Conservation (phyloP, 345 rosid species). For the Citrus mangshanensis region DNA sequence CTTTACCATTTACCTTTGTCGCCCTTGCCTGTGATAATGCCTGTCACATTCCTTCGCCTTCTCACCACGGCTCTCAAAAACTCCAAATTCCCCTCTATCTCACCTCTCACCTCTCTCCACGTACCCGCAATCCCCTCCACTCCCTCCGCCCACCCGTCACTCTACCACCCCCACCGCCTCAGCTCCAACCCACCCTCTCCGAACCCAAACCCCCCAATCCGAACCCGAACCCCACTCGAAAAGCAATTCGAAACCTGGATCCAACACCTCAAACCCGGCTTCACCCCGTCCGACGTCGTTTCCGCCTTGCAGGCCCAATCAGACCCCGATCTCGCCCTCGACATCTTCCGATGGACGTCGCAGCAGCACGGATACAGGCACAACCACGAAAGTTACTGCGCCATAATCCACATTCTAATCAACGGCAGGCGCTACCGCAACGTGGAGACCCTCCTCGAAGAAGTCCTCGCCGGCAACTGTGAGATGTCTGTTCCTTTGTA, state of each 20-base stretch:
- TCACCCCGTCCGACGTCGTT: conserved; percentile 65
- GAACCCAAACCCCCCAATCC: conserved; percentile 22
- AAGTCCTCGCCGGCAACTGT: conserved; percentile 87
- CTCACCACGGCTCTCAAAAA: conserved; percentile 11
- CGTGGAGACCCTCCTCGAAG: conserved; percentile 69
- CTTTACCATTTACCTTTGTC: not conserved
- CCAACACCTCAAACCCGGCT: conserved; percentile 75
- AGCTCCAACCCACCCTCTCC: conserved; percentile 29
- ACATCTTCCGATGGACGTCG: conserved; percentile 93
- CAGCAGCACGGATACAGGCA: conserved; percentile 71
- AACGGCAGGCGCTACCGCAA: conserved; percentile 63
- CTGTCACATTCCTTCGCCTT: conserved; percentile 31
- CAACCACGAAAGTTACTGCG: conserved; percentile 57
- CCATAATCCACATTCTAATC: conserved; percentile 57
- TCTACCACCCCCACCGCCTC: conserved; percentile 18
- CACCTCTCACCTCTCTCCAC: not conserved
- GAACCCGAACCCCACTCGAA: conserved; percentile 71
- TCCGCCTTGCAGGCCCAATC: conserved; percentile 65
- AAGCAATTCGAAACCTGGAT: conserved; percentile 82
- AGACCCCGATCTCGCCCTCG: conserved; percentile 84
- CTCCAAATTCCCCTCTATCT: not conserved
- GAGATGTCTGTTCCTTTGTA: conserved; percentile 62
- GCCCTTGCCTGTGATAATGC: conserved; percentile 20
- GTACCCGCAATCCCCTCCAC: not conserved
- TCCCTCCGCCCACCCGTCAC: conserved; percentile 3